Conservation (phyloP, 169 alveolate species). For the Eimeria falciformis region DNA sequence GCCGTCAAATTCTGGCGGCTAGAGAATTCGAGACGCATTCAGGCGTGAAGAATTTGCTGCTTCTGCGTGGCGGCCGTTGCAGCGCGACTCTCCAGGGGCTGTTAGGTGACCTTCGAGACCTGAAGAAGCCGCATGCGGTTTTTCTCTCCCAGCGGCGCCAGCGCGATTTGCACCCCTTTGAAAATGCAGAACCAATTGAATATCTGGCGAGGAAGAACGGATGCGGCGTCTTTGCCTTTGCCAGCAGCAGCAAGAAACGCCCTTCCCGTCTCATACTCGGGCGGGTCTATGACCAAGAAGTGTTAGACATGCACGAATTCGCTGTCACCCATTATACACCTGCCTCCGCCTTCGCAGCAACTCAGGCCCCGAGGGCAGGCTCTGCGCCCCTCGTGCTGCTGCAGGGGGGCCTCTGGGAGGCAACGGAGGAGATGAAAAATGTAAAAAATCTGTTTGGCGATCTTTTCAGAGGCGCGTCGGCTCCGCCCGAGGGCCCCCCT, state of each 20-base stretch:
- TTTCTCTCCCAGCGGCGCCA: slow-evolving; percentile 30
- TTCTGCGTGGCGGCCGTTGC: slow-evolving; percentile 41
- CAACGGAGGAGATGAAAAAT: slow-evolving; percentile 12
- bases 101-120: slow-evolving; percentile 59
- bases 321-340: slow-evolving; percentile 35
- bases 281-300: slow-evolving; percentile 55
- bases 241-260: slow-evolving; percentile 74
- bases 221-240: slow-evolving; percentile 64
- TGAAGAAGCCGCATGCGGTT: slow-evolving; percentile 70
- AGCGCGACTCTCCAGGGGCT: slow-evolving; percentile 7
- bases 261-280: slow-evolving; percentile 66
- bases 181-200: slow-evolving; percentile 32
- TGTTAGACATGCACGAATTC: slow-evolving; percentile 73
- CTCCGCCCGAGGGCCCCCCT: neutral
- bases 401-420: slow-evolving; percentile 73
- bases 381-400: slow-evolving; percentile 66
- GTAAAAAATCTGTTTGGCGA: slow-evolving; percentile 61
- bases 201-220: slow-evolving; percentile 75
- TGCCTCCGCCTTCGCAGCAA: slow-evolving; percentile 2
- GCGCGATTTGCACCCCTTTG: slow-evolving; percentile 70
- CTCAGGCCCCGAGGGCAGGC: slow-evolving; percentile 61
- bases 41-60: slow-evolving; percentile 35
- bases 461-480: slow-evolving; percentile 45
- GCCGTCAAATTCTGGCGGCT: slow-evolving; percentile 26
- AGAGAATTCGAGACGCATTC: slow-evolving; percentile 41